Percentiles rank a stretch among this genome's conserved stretches.
Conservation (phyloP, 1,284 basidiomycete species). For the Lentinus polychrous region DNA sequence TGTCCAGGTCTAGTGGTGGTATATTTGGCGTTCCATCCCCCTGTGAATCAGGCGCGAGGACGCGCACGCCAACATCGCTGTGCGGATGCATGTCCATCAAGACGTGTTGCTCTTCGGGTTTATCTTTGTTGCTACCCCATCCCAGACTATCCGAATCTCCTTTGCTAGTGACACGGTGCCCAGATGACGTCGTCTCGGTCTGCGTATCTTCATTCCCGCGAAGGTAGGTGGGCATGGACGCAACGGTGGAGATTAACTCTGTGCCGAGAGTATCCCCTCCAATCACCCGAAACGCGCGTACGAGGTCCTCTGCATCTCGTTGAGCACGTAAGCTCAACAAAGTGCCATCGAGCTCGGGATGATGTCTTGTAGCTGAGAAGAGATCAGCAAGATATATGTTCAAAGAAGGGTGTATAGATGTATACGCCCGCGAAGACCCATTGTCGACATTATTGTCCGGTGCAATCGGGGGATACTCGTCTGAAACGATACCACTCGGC, state of each 20-base stretch:
- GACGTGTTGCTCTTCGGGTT: not conserved
- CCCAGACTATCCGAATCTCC: conserved; percentile 6
- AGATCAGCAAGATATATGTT: conserved; percentile 64
- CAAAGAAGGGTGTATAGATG: conserved; percentile 40
- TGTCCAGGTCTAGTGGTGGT: not conserved
- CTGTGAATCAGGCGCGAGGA: conserved; percentile 4
- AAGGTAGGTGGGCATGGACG: conserved; percentile 6
- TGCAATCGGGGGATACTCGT: not conserved
- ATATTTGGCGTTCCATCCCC: not conserved
- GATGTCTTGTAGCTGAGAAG: conserved; percentile 65
- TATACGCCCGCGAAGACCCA: conserved; percentile 24
- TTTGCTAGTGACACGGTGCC: not conserved
- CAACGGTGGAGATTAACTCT: conserved; percentile 16
- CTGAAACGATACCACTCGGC: conserved; percentile 2
- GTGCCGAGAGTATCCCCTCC: conserved; percentile 37
- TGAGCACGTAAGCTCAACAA: conserved; percentile 54
- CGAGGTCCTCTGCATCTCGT: conserved; percentile 53
- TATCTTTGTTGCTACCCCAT: conserved; percentile 3
- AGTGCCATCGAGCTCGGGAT: conserved; percentile 61
- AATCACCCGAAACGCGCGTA: conserved; percentile 57
- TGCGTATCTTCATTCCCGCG: not conserved
- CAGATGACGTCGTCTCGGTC: conserved; percentile 1
- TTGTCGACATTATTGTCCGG: conserved; percentile 10
- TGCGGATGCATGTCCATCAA: not conserved
- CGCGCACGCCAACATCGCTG: not conserved